A percentile compares a stretch with the other conserved stretches of the same genome.
phyloP scores from a whole-genome alignment of 148 eudicot species.

The Polygonum maritimum region DNA sequence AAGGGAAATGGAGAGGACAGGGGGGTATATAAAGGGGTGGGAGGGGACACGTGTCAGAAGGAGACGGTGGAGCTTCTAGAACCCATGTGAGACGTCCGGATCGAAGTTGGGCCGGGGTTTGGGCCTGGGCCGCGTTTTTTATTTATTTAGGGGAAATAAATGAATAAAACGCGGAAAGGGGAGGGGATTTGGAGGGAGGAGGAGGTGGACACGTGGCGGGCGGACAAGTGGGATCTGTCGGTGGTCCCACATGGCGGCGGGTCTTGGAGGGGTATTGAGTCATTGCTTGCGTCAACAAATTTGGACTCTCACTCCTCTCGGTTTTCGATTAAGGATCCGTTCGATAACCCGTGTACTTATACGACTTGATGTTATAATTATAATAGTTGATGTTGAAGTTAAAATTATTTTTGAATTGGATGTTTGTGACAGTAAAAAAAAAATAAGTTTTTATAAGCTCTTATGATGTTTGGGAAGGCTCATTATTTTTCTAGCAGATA shows the following conservation, averaged over 20 bases:
- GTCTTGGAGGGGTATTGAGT: background rate
- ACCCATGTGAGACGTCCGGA: background rate
- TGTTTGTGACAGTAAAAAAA: too few species aligned
- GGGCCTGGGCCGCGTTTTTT: background rate
- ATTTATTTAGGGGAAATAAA: background rate
- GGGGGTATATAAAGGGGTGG: background rate
- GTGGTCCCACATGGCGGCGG: conserved; percentile 1
- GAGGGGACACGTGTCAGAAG: conserved; percentile 5
- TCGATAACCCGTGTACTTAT: too few species aligned
- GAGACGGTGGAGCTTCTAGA: conserved; percentile 7
- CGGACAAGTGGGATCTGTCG: background rate
- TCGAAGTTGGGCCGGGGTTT: background rate
- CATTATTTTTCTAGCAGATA: too few species aligned
- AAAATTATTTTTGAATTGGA: too few species aligned
- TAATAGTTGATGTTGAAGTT: too few species aligned
- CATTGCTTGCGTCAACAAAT: conserved; percentile 15
- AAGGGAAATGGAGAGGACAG: background rate
- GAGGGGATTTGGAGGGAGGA: background rate
- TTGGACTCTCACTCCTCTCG: conserved; percentile 14
- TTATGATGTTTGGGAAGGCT: too few species aligned
- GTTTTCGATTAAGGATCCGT: too few species aligned
- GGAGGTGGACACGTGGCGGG: conserved; percentile 1
- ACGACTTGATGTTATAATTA: too few species aligned
- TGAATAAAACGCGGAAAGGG: background rate
- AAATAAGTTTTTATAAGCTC: too few species aligned